Evolutionary conservation across 1,284 basidiomycete genomes (phyloP).

Genomic region (Phaffia rhodozyma): DNA sequence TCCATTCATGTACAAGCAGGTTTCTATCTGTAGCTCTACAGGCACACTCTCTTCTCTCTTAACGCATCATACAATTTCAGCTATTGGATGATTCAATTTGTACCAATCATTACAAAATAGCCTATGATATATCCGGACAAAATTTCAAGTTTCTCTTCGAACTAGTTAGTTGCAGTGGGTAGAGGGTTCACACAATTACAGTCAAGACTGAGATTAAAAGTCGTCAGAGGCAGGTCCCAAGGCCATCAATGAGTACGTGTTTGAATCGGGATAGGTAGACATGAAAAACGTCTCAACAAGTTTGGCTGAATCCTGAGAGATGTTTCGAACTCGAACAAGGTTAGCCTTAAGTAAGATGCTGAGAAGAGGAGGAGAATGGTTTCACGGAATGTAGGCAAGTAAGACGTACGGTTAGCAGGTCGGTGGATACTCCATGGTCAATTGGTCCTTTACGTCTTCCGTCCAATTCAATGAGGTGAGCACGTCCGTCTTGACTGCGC

Average conservation of each 20-base stretch:
- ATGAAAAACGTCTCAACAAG: slow-evolving; percentile 57
- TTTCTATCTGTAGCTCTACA: too few relatives aligned
- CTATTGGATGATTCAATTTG: too few relatives aligned
- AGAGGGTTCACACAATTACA: too few relatives aligned
- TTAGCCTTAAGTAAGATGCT: background rate
- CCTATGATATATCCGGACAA: too few relatives aligned
- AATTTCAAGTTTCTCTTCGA: too few relatives aligned
- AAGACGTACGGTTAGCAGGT: slow-evolving; percentile 48
- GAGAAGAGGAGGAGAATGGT: background rate
- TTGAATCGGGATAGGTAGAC: slow-evolving; percentile 30
- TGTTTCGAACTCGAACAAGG: slow-evolving; percentile 9
- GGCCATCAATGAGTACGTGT: slow-evolving; percentile 36
- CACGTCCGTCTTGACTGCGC: slow-evolving; percentile 24
- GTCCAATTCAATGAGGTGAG: slow-evolving; percentile 66
- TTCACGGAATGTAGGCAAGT: background rate
- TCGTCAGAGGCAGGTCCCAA: slow-evolving; percentile 31
- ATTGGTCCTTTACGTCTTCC: slow-evolving; percentile 61
- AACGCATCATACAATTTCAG: too few relatives aligned
- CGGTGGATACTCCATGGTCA: slow-evolving; percentile 53
- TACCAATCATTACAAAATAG: too few relatives aligned
- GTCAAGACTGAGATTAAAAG: slow-evolving; percentile 1
- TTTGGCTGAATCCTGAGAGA: slow-evolving; percentile 47
- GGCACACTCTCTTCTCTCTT: too few relatives aligned
- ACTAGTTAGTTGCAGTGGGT: too few relatives aligned
- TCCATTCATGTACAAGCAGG: too few relatives aligned